phyloP scores from a whole-genome alignment of 192 early-diverging fungal genomes.

The Cladochytrium replicatum region DNA sequence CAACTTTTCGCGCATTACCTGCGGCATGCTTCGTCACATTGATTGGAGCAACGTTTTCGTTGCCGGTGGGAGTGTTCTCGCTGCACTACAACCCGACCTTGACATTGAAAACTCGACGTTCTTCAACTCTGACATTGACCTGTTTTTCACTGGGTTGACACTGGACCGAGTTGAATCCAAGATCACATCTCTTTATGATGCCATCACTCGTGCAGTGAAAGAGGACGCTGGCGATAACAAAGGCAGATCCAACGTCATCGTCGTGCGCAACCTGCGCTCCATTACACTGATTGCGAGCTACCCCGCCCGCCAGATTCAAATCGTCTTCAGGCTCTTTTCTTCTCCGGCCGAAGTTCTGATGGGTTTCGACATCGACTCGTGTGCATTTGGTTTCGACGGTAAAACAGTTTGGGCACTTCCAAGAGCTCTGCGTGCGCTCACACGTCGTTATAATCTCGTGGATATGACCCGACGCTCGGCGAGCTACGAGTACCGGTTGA shows the following conservation, averaged over 20 bases:
- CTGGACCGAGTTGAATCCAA: slow-evolving; percentile 4
- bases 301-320: slow-evolving; percentile 7
- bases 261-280: slow-evolving; percentile 1
- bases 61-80: background rate
- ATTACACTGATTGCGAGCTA: slow-evolving; percentile 4
- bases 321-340: slow-evolving; percentile 7
- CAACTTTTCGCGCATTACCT: background rate
- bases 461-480: slow-evolving; percentile 8
- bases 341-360: slow-evolving; percentile 11
- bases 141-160: slow-evolving; percentile 9
- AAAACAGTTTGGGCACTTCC: slow-evolving; percentile 5
- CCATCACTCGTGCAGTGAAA: background rate
- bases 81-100: background rate
- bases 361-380: slow-evolving; percentile 10
- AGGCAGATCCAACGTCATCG: too few species aligned
- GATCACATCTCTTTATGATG: background rate
- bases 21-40: background rate
- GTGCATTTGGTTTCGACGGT: slow-evolving; percentile 6
- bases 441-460: slow-evolving; percentile 6
- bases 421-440: slow-evolving; percentile 4
- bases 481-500: background rate
- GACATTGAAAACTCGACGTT: background rate
- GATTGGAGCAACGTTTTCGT: background rate
- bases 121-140: slow-evolving; percentile 7
- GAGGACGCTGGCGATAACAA: too few species aligned